Base-by-base conservation (phyloP, 2,329 filamentous ascomycete species). In the Polychaeton citri region DNA sequence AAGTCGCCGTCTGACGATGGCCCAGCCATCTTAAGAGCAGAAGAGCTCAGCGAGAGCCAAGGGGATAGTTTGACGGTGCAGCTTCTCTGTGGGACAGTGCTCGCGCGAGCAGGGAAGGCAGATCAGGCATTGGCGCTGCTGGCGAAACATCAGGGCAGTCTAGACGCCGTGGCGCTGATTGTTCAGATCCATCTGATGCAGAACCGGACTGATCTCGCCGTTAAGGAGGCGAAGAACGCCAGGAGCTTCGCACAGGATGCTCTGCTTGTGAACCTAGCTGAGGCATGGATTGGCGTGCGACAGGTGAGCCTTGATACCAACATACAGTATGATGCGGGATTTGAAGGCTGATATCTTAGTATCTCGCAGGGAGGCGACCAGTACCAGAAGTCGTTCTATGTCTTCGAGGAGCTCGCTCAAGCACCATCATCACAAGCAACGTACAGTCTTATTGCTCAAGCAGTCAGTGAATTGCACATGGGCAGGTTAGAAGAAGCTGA, bases 381-480 rank as follows among this genome's bases (percentile, higher is more conserved):
- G 49, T 96, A 96, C 62, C 90, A 96, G 55, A 83, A 90, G 54
- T 80, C 88, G 13, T 96, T 93, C 63, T 96, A 98, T 68, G 88
- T 96, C 42, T 96, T 85, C 53, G 88, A 96, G 62, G 90, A 98
- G 61, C 74, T 96, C 33, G 88, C 90, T 4, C 84, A 93, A 55
- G 79, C 83, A 19, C 80, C 86, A 2, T 77, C 82, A 20, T 86
- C 83, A 13, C 78, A 84, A 33, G 83, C 83, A 12, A 70, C 79
- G 35, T 70, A 78, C 47, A 81, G 76, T 13, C 72, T 95, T 37
- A 76, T 94, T 41, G 79, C 84, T 15, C 90, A 96, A 64, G 88
- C 87, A 18, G 76, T 96, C 18, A 81, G 84, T 17, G 88, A 98
- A 60, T 65, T 96, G 36, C 90, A 96, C 55, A 76, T 96, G 19